Percentiles rank a stretch among this genome's conserved stretches.
These are phyloP conservation scores for Gastrodia elata DNA, from an alignment of 106 monocot genomes.

Conservation along the genomic window DNA sequence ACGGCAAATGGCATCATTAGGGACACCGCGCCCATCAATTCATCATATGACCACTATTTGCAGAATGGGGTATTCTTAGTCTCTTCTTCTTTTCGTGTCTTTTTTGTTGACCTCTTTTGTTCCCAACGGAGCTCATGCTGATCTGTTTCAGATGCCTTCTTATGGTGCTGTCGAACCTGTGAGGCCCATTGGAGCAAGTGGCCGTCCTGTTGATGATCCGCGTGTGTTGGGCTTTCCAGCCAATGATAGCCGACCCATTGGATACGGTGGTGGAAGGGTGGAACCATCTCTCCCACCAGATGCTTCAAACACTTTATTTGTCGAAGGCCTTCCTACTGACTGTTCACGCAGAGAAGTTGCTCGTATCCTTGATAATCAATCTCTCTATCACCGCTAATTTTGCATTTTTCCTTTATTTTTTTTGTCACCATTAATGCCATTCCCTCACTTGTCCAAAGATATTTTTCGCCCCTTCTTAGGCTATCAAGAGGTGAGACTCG, in stretches of 20 bases:
- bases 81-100: not conserved
- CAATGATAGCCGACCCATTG: slow-evolving; percentile 26
- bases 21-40: slow-evolving; percentile 61
- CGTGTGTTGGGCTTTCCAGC: slow-evolving; percentile 15
- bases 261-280: slow-evolving; percentile 25
- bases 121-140: not conserved
- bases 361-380: slow-evolving; percentile 78
- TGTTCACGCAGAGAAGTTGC: slow-evolving; percentile 69
- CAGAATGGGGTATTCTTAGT: slow-evolving; percentile 59
- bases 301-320: slow-evolving; percentile 63
- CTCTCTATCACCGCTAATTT: not conserved
- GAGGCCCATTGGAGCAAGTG: slow-evolving; percentile 27
- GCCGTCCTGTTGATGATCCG: slow-evolving; percentile 37
- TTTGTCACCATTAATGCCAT: not conserved
- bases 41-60: slow-evolving; percentile 82
- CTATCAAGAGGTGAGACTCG: slow-evolving; percentile 64
- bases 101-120: not conserved
- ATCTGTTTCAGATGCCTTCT: slow-evolving; percentile 22
- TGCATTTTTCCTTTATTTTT: not conserved
- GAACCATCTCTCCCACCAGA: slow-evolving; percentile 64
- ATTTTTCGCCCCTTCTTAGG: slow-evolving; percentile 72
- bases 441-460: slow-evolving; percentile 43
- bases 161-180: slow-evolving; percentile 17
- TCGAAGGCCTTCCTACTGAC: slow-evolving; percentile 64
- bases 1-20: slow-evolving; percentile 19